phyloP scores from a whole-genome alignment of 768 basidiomycete species.

The Mycena metata region DNA sequence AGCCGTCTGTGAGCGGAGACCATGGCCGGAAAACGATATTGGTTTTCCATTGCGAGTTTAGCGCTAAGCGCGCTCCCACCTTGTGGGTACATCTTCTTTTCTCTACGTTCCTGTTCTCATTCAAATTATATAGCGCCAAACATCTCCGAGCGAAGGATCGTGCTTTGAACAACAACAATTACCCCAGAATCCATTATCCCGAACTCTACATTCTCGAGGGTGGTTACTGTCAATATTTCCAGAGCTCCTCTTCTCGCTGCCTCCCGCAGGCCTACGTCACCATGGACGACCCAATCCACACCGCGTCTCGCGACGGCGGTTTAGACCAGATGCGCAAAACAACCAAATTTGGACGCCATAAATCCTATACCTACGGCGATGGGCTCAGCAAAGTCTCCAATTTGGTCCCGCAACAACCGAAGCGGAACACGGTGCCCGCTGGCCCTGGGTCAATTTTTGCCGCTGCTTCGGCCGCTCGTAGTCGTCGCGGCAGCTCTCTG shows the following conservation, averaged over 20 bases:
- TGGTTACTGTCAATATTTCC: conserved; percentile 92
- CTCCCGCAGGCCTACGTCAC: conserved; percentile 86
- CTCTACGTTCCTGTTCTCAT: conserved; percentile 9
- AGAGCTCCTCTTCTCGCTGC: conserved; percentile 76
- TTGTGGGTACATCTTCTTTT: conserved; percentile 69
- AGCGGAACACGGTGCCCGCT: conserved; percentile 77
- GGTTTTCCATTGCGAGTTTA: conserved; percentile 99
- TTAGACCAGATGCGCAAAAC: conserved; percentile 90
- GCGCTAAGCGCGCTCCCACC: conserved; percentile 94
- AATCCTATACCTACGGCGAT: conserved; percentile 95
- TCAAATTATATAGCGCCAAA: conserved; percentile 76
- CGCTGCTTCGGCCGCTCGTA: conserved; percentile 77
- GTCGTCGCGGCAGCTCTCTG: conserved; percentile 67
- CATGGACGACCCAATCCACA: conserved; percentile 95
- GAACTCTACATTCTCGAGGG: conserved; percentile 98
- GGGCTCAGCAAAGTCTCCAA: conserved; percentile 57
- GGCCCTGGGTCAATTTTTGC: conserved; percentile 71
- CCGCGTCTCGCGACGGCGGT: conserved; percentile 84
- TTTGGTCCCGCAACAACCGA: conserved; percentile 59
- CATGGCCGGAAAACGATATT: conserved; percentile 81
- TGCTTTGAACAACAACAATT: conserved; percentile 86
- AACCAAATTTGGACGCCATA: conserved; percentile 87
- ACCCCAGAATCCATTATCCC: conserved; percentile 95
- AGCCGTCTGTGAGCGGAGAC: conserved; percentile 83
- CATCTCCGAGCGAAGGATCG: conserved; percentile 93